Conservation (phyloP, 1,284 basidiomycete genomes). For the Marasmius fiardii region DNA sequence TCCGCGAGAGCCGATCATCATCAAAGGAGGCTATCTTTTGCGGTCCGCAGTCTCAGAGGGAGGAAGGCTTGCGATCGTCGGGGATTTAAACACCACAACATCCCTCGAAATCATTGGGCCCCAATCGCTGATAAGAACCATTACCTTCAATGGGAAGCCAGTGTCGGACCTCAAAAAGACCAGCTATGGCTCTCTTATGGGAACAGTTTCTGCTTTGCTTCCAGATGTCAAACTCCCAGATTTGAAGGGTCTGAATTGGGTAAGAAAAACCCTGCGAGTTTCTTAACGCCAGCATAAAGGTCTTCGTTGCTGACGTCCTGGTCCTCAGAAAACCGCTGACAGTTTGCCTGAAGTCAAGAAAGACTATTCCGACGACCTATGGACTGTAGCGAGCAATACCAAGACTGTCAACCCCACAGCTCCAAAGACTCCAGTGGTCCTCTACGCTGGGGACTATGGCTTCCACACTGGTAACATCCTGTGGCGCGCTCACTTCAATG, state of each 20-base stretch:
- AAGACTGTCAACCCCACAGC: constrained; percentile 35
- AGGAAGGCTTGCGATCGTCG: constrained; percentile 34
- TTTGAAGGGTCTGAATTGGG: constrained; percentile 32
- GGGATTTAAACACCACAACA: constrained; percentile 39
- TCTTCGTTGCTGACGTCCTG: not conserved
- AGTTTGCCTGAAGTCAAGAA: constrained; percentile 34
- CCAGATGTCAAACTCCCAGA: constrained; percentile 31
- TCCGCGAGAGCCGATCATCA: constrained; percentile 37
- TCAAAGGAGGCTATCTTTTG: constrained; percentile 47
- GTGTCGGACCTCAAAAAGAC: constrained; percentile 29
- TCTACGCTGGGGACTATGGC: constrained; percentile 51
- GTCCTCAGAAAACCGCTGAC: constrained; percentile 30
- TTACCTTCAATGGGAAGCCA: constrained; percentile 37
- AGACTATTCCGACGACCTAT: constrained; percentile 31
- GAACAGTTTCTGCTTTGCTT: constrained; percentile 23
- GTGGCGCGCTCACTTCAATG: constrained; percentile 48
- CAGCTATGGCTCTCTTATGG: constrained; percentile 34
- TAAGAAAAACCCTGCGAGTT: too few species aligned
- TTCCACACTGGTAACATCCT: constrained; percentile 55
- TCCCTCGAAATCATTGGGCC: constrained; percentile 44
- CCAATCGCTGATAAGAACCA: constrained; percentile 26
- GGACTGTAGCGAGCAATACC: constrained; percentile 35
- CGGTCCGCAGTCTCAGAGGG: constrained; percentile 33
- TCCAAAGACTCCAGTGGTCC: constrained; percentile 34
- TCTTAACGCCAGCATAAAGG: too few species aligned